These are phyloP conservation scores for Teunomyces tritomae DNA, from an alignment of 805 yeast species.

Conservation along the genomic window DNA sequence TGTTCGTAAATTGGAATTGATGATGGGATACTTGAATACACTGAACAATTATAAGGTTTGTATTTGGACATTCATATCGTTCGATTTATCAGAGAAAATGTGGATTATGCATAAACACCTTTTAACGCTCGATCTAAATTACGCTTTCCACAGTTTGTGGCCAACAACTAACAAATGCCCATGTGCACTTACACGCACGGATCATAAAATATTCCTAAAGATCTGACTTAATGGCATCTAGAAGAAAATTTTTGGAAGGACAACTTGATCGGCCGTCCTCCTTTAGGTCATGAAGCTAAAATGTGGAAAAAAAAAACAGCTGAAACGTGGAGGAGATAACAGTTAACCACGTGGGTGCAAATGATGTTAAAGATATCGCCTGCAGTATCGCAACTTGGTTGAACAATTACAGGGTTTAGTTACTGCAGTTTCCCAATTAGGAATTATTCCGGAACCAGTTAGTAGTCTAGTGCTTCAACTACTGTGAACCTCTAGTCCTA, in stretches of 20 bases:
- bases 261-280: not conserved
- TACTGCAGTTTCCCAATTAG: not conserved
- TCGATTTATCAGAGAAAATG: no score
- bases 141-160: no score
- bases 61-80: no score
- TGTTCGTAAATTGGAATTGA: no score
- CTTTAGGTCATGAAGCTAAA: not conserved
- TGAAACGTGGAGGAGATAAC: conserved; percentile 1
- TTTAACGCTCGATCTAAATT: no score
- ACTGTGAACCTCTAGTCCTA: no score
- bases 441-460: not conserved
- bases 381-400: not conserved
- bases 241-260: not conserved
- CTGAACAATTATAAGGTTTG: no score
- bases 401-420: not conserved
- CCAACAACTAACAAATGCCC: no score
- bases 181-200: no score
- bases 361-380: not conserved
- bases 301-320: not conserved
- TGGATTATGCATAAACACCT: no score
- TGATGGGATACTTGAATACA: no score
- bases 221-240: not conserved
- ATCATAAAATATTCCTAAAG: no score
- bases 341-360: conserved; percentile 1
- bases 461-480: not conserved